Evolutionary conservation across 352 stramenopile species (phyloP), one percentile per base, ranked within the genome.

Genomic region (Phytophthora meadii): DNA sequence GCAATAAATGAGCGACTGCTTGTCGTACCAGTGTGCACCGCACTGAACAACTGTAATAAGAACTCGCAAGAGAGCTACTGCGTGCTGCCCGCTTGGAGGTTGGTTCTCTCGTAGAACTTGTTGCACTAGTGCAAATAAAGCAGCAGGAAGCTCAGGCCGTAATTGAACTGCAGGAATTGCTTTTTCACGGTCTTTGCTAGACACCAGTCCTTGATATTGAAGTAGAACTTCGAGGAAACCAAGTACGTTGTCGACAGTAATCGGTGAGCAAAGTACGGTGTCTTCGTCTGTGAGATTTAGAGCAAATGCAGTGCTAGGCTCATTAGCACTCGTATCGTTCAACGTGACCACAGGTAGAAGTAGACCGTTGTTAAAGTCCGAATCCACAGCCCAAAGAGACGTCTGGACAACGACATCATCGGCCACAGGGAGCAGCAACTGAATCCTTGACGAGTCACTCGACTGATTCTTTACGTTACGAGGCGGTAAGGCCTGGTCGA

Each of bases 271-370:
- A 9, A 95, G 53, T 40, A 94, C 87, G 19, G 75, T 74, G 58
- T 96, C 88, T 61, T 96, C 88, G 12, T 86, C 68, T 0, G 87
- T 89, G 2, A 96, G 53, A 14, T 75, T 81, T 4, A 96, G 61
- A 17, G 72, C 77, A 61, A 86, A 91, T 17, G 73, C 72, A 0
- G 75, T 58, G 41, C 60, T 73, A 15, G 71, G 61, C 17, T 84
- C 77, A 5, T 49, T 53, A 39, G 45, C 69, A 6, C 68, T 79
- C n/a, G 59, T 24, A 27, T 84, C 73, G 19, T 81, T 79, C 19
- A 93, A 59, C 15, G 83, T 87, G 44, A 92, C 79, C 17, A 94
- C 82, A n/a, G 86, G 86, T 12, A 94, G 45, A 22, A 91, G 58
- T 4, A 81, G 19, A 22, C 65, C 70, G 5, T 54, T 63, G 53